Base-by-base conservation (phyloP, 352 stramenopile genomes). In the Pythium pyrilobum region DNA sequence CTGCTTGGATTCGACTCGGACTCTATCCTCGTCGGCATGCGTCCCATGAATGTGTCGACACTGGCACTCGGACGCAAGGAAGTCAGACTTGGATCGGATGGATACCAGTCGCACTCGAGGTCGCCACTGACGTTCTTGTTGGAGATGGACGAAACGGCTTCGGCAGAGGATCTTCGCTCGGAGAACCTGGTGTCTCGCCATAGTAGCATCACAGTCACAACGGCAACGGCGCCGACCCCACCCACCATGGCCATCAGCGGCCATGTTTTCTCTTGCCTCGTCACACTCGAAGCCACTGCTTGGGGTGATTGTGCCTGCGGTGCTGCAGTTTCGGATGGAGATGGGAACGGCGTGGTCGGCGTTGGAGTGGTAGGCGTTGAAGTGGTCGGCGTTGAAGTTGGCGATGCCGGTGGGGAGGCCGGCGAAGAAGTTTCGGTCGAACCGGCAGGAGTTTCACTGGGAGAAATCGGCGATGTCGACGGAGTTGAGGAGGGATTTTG, bases 41-140 rank as follows among this genome's bases (percentile, higher is more conserved):
- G 56, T 3, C 56, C 56, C 56, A 64, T 64, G 50, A 64, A 59
- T 9, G 56, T 64, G 36, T 64, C 49, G 28, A 64, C 38, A 27
- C 49, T 49, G n/a, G n/a, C 12, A 6, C 34, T 54, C 7, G 25
- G 24, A 16, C 54, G 16, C 0, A 13, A 16, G 1, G 41, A 59
- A 1, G 49, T 48, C 56, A 59, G 33, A 23, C 31, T 59, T 0
- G 56, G 56, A 13, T 41, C 55, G 7, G 48, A 38, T 9, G 20
- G 47, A 20, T 52, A 63, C 48, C 56, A 56, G 32, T 62, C 56
- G 25, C 40, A 52, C 12, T 64, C 56, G 16, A 64, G 5, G 15
- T 58, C 56, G 23, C 36, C 37, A 12, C 56, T 64, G 11, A 25
- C 31, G 20, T 42, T 57, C 29, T 58, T 56, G 47, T 48, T 56